Evolutionary conservation across 495 filamentous ascomycete species (phyloP).

Genomic region (Pyrenula aspistea): DNA sequence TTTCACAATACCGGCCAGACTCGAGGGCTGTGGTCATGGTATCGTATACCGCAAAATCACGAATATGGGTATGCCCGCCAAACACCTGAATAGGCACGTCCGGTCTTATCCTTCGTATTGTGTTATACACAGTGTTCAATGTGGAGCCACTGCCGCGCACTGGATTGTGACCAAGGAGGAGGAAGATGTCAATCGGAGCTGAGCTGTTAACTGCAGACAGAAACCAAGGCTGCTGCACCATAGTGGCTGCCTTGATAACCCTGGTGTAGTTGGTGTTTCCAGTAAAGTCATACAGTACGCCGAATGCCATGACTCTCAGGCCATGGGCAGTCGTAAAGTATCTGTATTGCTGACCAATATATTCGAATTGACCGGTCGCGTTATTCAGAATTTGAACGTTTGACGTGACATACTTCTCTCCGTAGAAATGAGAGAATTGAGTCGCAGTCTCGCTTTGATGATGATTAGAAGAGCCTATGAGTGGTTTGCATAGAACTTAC

Average conservation of each 20-base stretch:
- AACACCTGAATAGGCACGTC: conserved; percentile 24
- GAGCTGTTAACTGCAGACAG: conserved; percentile 18
- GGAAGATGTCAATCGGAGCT: conserved; percentile 23
- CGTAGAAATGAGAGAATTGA: conserved; percentile 22
- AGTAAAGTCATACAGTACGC: conserved; percentile 23
- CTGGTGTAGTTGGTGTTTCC: conserved; percentile 19
- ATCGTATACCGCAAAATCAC: conserved; percentile 26
- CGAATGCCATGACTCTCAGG: conserved; percentile 27
- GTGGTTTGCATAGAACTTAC: no score
- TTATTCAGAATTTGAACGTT: conserved; percentile 24
- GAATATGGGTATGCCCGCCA: conserved; percentile 27
- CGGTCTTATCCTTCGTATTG: conserved; percentile 18
- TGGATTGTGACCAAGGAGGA: conserved; percentile 27
- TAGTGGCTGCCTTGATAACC: conserved; percentile 15
- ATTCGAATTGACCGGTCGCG: conserved; percentile 14
- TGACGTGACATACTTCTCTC: conserved; percentile 28
- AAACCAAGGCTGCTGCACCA: conserved; percentile 25
- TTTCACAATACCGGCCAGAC: conserved; percentile 30
- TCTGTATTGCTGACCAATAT: conserved; percentile 21
- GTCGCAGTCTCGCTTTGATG: conserved; percentile 18
- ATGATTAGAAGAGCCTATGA: no score
- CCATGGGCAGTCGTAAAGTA: conserved; percentile 24
- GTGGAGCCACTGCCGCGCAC: conserved; percentile 12
- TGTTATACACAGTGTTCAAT: conserved; percentile 17
- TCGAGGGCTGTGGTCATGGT: conserved; percentile 20